Evolutionary conservation across 306 rosid genomes (phyloP), one percentile per base, ranked within the genome.

Genomic region (Arachis stenosperma): DNA sequence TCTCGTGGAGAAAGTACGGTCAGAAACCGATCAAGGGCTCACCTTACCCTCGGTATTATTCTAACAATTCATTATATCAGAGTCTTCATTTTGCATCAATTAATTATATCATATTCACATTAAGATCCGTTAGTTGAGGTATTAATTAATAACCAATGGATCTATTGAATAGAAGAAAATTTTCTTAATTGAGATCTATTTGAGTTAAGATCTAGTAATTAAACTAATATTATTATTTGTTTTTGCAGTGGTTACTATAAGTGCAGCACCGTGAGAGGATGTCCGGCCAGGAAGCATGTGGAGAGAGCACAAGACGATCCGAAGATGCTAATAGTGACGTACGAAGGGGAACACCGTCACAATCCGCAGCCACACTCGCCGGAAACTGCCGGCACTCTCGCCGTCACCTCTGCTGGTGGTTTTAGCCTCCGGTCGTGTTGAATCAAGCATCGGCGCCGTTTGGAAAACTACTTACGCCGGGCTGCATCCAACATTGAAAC

Each of bases 21-120:
- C 97, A 91, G 47, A 91, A 91, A 68, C 95, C 92, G 55, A 91
- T 91, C 76, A 91, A 88, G 79, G 97, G 97, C 29, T 91, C 97
- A 4, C 95, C 90, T 0, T 87, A 57, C 59, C 97, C 90, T 33
- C 83, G 97, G 97, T 89, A 84, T 68, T 68, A 37, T 69, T 65
- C 61, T 4, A 22, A 22, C 27, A 22, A 22, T 22, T 22, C 27
- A 22, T 22, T 22, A 22, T 33, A 33, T 2, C 37, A 33, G 3
- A 33, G 37, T 33, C 37, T 33, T 33, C 37, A 33, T 33, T 33
- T 22, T 22, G 27, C 37, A 33, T 4, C 37, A 33, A 33, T 33
- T 33, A 33, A 33, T 33, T 33, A 33, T 33, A 33, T 33, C 37
- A 4, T 33, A 33, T 33, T 33, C 37, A 33, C 37, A 33, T 33